Percentiles rank a stretch among this genome's conserved stretches.
phyloP scores from a whole-genome alignment of 2,329 filamentous ascomycete species.

The Aspergillus udagawae region DNA sequence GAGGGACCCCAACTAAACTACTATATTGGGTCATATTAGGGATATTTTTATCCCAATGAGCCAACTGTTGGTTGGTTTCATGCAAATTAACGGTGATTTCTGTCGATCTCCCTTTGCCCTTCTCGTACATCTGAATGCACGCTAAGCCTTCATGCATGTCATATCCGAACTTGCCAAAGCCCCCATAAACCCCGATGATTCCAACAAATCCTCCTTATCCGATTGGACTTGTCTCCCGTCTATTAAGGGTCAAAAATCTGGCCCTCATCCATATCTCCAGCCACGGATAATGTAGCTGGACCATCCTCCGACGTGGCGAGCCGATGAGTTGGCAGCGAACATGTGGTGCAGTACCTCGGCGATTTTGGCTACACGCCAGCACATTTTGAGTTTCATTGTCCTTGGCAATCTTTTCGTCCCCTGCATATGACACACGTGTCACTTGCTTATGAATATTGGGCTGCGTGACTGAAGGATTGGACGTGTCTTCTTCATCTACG shows the following conservation, averaged over 20 bases:
- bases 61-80: neutral
- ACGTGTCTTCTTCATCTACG: neutral
- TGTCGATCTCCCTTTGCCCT: neutral
- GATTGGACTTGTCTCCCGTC: neutral
- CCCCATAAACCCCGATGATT: neutral
- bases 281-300: neutral
- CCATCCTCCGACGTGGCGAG: neutral
- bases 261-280: neutral
- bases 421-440: neutral
- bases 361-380: neutral
- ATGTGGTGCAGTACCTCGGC: neutral
- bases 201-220: neutral
- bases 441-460: neutral
- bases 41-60: neutral
- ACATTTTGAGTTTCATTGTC: neutral
- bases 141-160: neutral
- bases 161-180: neutral
- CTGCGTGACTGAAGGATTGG: neutral
- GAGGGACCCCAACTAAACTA: neutral
- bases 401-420: neutral
- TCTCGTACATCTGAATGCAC: neutral
- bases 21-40: neutral
- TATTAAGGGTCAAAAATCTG: neutral
- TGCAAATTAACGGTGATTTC: neutral
- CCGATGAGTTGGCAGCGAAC: neutral